These are phyloP conservation scores for Prunus davidiana DNA, from an alignment of 306 rosid genomes.

Conservation along the genomic window DNA sequence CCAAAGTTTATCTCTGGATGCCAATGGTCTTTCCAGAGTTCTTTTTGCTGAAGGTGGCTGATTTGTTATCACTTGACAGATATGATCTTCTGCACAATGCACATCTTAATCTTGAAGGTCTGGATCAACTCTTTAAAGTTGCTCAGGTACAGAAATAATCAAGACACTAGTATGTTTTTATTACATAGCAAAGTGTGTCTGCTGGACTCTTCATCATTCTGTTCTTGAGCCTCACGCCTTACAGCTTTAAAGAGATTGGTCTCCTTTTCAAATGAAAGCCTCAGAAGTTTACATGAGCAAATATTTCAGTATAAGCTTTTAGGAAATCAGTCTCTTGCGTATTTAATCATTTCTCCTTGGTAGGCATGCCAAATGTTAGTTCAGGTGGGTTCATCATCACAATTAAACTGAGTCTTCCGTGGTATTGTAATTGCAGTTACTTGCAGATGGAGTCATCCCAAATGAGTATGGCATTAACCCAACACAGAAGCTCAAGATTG, in stretches of 20 bases:
- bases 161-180: background rate
- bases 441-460: constrained; percentile 98
- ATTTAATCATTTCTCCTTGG: background rate
- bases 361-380: constrained; percentile 5
- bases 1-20: background rate
- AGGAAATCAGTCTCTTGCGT: too few species aligned
- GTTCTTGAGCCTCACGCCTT: background rate
- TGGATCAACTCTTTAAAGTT: constrained; percentile 89
- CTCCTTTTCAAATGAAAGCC: background rate
- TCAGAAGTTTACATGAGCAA: background rate
- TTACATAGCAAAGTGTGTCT: background rate
- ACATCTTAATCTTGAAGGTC: constrained; percentile 87
- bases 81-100: constrained; percentile 97
- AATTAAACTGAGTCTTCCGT: constrained; percentile 13
- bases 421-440: constrained; percentile 51
- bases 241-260: background rate
- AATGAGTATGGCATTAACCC: constrained; percentile 98
- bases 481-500: constrained; percentile 86
- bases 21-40: constrained; percentile 9
- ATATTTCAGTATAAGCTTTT: background rate
- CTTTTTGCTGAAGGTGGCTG: constrained; percentile 6
- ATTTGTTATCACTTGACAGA: constrained; percentile 43
- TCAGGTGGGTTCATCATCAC: constrained; percentile 5
- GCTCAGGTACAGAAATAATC: constrained; percentile 65
- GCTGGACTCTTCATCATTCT: background rate